Evolutionary conservation across 164 flowering plant species (phyloP).

Genomic region (Saururus chinensis): DNA sequence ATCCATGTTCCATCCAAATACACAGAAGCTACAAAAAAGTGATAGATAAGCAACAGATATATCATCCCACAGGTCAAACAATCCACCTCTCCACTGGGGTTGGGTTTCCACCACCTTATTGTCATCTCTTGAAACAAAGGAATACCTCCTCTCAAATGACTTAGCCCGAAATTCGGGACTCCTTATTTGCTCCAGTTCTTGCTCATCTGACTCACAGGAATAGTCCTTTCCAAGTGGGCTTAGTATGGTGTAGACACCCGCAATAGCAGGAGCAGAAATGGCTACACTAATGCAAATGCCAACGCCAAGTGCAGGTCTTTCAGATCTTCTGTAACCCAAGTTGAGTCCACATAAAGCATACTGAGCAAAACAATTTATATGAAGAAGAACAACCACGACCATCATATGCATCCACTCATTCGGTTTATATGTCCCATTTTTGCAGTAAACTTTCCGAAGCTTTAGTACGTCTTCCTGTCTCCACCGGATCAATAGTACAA

Average conservation of each 20-base stretch:
- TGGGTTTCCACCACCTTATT: conserved; percentile 28
- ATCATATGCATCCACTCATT: conserved; percentile 91
- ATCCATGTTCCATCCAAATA: conserved; percentile 98
- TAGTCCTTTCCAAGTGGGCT: conserved; percentile 90
- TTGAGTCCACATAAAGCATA: conserved; percentile 82
- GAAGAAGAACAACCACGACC: conserved; percentile 69
- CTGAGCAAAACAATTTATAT: conserved; percentile 80
- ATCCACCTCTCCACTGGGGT: conserved; percentile 84
- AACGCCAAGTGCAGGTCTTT: conserved; percentile 83
- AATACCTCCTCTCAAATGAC: conserved; percentile 55
- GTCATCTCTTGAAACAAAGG: conserved; percentile 52
- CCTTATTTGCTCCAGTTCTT: conserved; percentile 29
- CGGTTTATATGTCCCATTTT: conserved; percentile 81
- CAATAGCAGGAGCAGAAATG: conserved; percentile 72
- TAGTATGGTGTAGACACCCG: conserved; percentile 58
- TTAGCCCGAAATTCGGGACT: conserved; percentile 11
- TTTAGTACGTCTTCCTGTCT: conserved; percentile 45
- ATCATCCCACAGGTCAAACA: conserved; percentile 83
- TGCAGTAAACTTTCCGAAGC: conserved; percentile 76
- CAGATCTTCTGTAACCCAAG: conserved; percentile 65
- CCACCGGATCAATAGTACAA: conserved; percentile 70
- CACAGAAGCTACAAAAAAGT: conserved; percentile 77
- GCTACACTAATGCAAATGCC: conserved; percentile 65
- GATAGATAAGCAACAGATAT: conserved; percentile 72
- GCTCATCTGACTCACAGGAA: conserved; percentile 41